phyloP scores from a whole-genome alignment of 176 grass and related monocot species.

The Aechmea fasciata region DNA sequence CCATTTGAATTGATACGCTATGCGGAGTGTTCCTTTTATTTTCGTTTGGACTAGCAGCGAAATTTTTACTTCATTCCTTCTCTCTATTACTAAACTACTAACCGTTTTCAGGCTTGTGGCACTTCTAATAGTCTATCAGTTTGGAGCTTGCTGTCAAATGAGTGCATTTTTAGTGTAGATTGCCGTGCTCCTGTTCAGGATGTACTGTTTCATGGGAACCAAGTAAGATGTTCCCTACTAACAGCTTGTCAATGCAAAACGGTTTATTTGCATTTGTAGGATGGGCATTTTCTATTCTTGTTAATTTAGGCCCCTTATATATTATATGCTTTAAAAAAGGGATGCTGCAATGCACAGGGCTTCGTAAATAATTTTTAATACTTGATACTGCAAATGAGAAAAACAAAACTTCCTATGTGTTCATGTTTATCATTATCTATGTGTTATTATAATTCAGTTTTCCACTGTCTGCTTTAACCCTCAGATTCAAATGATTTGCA shows the following conservation, averaged over 20 bases:
- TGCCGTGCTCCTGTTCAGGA: constrained; percentile 69
- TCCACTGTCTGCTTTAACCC: background rate
- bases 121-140: constrained; percentile 64
- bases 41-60: constrained; percentile 2
- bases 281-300: too few relatives aligned
- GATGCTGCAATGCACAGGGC: too few relatives aligned
- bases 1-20: background rate
- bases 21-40: constrained; percentile 1
- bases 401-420: background rate
- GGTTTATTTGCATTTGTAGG: too few relatives aligned
- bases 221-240: constrained; percentile 36
- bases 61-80: constrained; percentile 4
- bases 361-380: too few relatives aligned
- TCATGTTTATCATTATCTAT: background rate
- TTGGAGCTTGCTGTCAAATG: constrained; percentile 83
- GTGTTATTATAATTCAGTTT: background rate
- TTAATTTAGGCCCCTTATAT: too few relatives aligned
- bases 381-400: too few relatives aligned
- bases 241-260: background rate
- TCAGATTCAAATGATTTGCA: background rate
- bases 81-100: background rate
- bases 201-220: constrained; percentile 69
- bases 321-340: too few relatives aligned
- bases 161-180: constrained; percentile 73
- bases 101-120: constrained; percentile 54